Base-by-base conservation (phyloP, 2,329 filamentous ascomycete genomes). In the Neurospora crassa region DNA sequence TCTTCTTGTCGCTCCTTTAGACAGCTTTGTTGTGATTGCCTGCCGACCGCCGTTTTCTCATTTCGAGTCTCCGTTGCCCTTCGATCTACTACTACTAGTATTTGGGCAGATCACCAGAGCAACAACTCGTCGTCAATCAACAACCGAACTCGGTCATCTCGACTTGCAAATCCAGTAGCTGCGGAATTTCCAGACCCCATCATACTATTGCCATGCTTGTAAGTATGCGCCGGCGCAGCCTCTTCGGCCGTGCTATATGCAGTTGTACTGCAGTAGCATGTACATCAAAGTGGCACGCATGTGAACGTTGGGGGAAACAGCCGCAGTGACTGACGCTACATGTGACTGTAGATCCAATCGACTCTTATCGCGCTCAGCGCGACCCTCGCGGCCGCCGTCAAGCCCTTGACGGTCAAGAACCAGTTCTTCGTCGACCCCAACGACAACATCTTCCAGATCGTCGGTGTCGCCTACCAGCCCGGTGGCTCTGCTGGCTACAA, bases 381-480 rank as follows among this genome's bases (percentile, higher is more conserved):
- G 72, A 82, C 84, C 73, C 79, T 85, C 53, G 86, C 84, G 69
- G 81, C 83, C 69, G 89, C 89, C 69, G 87, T 91, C 69, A 84
- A 83, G 72, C 80, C 87, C 11, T 84, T 91, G 69, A 83, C 84
- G 72, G 83, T 90, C 73, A 77, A 86, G 71, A 88, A 87, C 74
- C 83, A 83, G 72, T 82, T 88, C 77, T 89, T 91, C 72, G 83
- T 90, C 79, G 88, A 90, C 80, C 82, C 86, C 59, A 87, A 84
- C 29, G 87, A 87, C 72, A 83, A 88, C 76, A 85, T 85, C 73
- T 90, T 91, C 81, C 87, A 91, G 81, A 84, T 92, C 72, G 84
- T 90, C 69, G 90, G 90, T 75, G 85, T 90, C 75, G 90, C 89
- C 78, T 92, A 91, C 81, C 90, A 91, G 79, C 89, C 89, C 63